These are phyloP conservation scores for Cladosporium sp. DNA, from an alignment of 2,329 filamentous ascomycete species.

Conservation along the genomic window DNA sequence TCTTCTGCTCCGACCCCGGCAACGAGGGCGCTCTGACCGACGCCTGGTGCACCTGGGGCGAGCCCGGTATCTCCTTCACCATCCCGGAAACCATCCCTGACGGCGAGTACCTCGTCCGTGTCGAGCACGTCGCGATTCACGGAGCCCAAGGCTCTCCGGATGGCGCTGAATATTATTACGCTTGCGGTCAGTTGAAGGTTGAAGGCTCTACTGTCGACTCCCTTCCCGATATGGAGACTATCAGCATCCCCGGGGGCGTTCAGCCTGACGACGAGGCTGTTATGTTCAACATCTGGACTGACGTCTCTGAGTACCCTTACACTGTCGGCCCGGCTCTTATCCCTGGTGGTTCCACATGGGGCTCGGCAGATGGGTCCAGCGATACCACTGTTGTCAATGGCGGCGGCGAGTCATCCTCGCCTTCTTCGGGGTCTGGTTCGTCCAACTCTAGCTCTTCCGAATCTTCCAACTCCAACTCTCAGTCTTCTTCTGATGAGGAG, in stretches of 20 bases:
- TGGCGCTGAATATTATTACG: conserved; percentile 36
- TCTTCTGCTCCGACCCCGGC: conserved; percentile 7
- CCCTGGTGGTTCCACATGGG: conserved; percentile 13
- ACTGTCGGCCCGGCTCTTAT: conserved; percentile 10
- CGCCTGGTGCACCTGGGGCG: conserved; percentile 15
- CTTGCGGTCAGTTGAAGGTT: conserved; percentile 26
- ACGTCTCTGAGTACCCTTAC: conserved; percentile 10
- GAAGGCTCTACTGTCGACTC: conserved; percentile 11
- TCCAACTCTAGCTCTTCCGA: background rate
- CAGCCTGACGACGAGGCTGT: conserved; percentile 14
- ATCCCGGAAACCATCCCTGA: conserved; percentile 50
- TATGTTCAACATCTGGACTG: conserved; percentile 15
- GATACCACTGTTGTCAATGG: background rate
- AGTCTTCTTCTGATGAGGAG: too few relatives aligned
- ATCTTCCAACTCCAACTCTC: background rate
- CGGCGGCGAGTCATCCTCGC: background rate
- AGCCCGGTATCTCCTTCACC: conserved; percentile 23
- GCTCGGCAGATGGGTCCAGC: conserved; percentile 13
- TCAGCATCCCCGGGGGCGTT: conserved; percentile 17
- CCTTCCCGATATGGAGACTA: conserved; percentile 8
- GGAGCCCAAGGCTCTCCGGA: conserved; percentile 38
- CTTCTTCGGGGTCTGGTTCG: too few relatives aligned
- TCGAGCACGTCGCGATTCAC: conserved; percentile 52
- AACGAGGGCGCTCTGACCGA: conserved; percentile 12
- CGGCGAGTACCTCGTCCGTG: conserved; percentile 53